Base-by-base conservation (phyloP, 192 early-diverging fungal genomes). In the Chytriomyces hyalinus region DNA sequence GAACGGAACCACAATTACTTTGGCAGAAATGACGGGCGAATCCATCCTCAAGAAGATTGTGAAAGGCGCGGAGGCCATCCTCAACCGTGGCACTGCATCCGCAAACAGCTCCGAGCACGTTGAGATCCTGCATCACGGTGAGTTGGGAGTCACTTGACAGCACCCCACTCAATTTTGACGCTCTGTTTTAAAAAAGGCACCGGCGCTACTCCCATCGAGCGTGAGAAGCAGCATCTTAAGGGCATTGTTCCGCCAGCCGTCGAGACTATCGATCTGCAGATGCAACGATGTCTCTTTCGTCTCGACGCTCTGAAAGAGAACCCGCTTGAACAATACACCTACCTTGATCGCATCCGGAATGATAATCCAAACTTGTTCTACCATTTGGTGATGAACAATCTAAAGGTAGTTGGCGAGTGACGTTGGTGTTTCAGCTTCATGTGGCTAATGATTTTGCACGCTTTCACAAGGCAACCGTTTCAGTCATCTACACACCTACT, bases 301-400 rank as follows among this genome's bases (percentile, higher is more conserved):
- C 81, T 97, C 26, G 82, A 90, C 50, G 81, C 86, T 79, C 90
- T 93, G 84, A 76, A 87, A 20, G 17, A 11, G 6, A 85, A 88
- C 5, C 79, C 89, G 11, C 82, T 97, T 50, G 93, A 96, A 63
- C 94, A 95, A 81, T 95, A 94, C 81, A 88, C 92, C 49, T 96
- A 94, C 83, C 84, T 97, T 80, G 90, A 92, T 62, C 89, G 92
- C 83, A 86, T 97, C 80, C 86, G 91, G 76, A 93, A 88, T 76
- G 93, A 92, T 65, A 89, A 96, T 81, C 70, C 88, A 62, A 87
- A 87, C 63, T 86, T 97, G 74, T 97, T 97, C 83, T 97, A 97
- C 80, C 87, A 89, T 57, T 73, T 95, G 50, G 82, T 96, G 61
- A 81, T 90, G 65, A 85, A 92, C 47, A 87, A 97, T 70, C 86